phyloP scores from a whole-genome alignment of 371 early-diverging fungal genomes.

The Apophysomyces variabilis region DNA sequence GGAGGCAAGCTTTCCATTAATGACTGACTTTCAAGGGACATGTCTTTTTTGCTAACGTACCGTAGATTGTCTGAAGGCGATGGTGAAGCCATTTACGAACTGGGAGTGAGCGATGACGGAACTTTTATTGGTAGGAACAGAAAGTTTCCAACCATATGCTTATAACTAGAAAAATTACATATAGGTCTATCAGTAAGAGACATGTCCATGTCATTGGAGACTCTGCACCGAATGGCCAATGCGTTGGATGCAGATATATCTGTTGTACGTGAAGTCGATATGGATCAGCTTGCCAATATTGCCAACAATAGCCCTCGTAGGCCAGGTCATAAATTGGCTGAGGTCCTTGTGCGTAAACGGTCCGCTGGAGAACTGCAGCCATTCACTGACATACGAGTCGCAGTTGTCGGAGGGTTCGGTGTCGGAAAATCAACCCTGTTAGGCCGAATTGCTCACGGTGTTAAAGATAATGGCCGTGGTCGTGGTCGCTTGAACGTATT shows the following conservation, averaged over 20 bases:
- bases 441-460: slow-evolving; percentile 81
- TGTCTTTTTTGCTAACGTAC: too few relatives aligned
- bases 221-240: slow-evolving; percentile 69
- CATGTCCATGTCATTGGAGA: slow-evolving; percentile 63
- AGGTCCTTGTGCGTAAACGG: slow-evolving; percentile 64
- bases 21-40: not conserved
- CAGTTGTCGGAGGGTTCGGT: slow-evolving; percentile 81
- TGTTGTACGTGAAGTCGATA: slow-evolving; percentile 44
- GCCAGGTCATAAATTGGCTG: slow-evolving; percentile 56
- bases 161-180: too few relatives aligned
- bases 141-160: slow-evolving; percentile 9
- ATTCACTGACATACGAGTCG: slow-evolving; percentile 81
- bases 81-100: slow-evolving; percentile 88
- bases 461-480: slow-evolving; percentile 89
- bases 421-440: slow-evolving; percentile 89
- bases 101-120: slow-evolving; percentile 91
- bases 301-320: not conserved
- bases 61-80: slow-evolving; percentile 81
- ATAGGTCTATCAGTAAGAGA: slow-evolving; percentile 56
- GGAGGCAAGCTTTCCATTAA: slow-evolving; percentile 60
- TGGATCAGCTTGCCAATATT: slow-evolving; percentile 30
- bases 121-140: slow-evolving; percentile 70
- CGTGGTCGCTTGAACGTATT: slow-evolving; percentile 83
- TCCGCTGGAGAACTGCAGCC: slow-evolving; percentile 56
- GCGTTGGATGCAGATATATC: slow-evolving; percentile 60